Conservation (phyloP, 1,139 yeast genomes). For the Torulaspora globosa region DNA sequence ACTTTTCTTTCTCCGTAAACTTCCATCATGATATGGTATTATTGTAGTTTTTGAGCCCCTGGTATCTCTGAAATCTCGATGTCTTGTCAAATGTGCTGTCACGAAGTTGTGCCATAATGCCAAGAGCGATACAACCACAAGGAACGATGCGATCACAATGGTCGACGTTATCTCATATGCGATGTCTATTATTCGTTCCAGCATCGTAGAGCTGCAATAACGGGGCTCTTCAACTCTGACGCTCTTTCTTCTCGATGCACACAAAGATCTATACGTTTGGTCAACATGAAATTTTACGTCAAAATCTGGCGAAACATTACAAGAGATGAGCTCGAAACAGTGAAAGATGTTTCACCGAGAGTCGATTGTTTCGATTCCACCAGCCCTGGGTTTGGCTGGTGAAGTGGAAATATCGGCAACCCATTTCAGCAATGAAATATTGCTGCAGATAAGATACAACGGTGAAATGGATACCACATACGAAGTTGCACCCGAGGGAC, state of each 20-base stretch:
- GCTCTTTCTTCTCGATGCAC: not conserved
- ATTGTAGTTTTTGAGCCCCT: constrained; percentile 27
- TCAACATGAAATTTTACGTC: not conserved
- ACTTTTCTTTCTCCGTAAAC: constrained; percentile 12
- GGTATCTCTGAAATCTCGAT: constrained; percentile 32
- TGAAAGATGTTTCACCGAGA: constrained; percentile 18
- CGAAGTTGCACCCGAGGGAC: constrained; percentile 34
- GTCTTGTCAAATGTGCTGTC: constrained; percentile 24
- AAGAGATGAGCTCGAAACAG: not conserved
- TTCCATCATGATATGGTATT: constrained; percentile 12
- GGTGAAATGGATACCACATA: constrained; percentile 44
- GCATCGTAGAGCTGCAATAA: constrained; percentile 5
- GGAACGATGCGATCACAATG: constrained; percentile 22
- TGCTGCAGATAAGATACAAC: constrained; percentile 37
- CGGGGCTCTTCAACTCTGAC: not conserved
- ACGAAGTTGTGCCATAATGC: constrained; percentile 33
- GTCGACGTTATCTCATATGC: constrained; percentile 19
- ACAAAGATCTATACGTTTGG: not conserved
- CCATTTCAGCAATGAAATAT: constrained; percentile 33
- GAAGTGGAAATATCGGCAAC: constrained; percentile 18
- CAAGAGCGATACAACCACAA: constrained; percentile 27
- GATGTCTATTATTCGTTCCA: constrained; percentile 10
- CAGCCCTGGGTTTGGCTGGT: constrained; percentile 10
- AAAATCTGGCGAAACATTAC: not conserved
- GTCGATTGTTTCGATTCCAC: constrained; percentile 10